Evolutionary conservation across 495 filamentous ascomycete genomes (phyloP).

Genomic region (Geoglossum glabrum): DNA sequence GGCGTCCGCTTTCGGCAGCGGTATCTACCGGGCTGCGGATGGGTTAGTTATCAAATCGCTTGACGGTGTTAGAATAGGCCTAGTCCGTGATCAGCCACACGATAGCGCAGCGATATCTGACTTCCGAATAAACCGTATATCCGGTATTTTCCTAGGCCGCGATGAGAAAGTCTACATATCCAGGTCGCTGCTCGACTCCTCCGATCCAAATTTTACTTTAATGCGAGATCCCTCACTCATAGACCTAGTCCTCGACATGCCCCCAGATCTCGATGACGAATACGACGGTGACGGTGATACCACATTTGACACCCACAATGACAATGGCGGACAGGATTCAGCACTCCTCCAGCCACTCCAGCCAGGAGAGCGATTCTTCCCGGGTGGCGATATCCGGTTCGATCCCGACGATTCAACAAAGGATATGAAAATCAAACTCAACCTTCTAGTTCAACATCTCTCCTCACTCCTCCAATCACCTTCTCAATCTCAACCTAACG

Average conservation of each 20-base stretch:
- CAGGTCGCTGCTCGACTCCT: conserved; percentile 51
- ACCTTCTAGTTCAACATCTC: conserved; percentile 36
- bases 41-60: conserved; percentile 65
- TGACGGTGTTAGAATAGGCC: conserved; percentile 54
- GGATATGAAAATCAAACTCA: conserved; percentile 18
- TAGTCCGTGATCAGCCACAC: conserved; percentile 34
- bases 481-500: too few species aligned
- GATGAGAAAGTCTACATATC: conserved; percentile 77
- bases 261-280: background rate
- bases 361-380: too few species aligned
- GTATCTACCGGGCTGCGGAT: conserved; percentile 40
- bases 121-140: conserved; percentile 59
- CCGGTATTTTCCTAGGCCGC: conserved; percentile 60
- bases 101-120: conserved; percentile 19
- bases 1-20: too few species aligned
- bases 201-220: conserved; percentile 70
- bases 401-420: background rate
- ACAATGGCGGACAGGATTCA: background rate
- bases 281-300: background rate
- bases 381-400: background rate
- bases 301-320: background rate
- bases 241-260: conserved; percentile 43
- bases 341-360: too few species aligned
- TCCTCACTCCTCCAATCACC: conserved; percentile 30
- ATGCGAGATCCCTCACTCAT: conserved; percentile 49